Percentiles rank a stretch among this genome's conserved stretches.
Evolutionary conservation across 2,329 filamentous ascomycete species (phyloP).

Genomic region (Colletotrichum kahawae): DNA sequence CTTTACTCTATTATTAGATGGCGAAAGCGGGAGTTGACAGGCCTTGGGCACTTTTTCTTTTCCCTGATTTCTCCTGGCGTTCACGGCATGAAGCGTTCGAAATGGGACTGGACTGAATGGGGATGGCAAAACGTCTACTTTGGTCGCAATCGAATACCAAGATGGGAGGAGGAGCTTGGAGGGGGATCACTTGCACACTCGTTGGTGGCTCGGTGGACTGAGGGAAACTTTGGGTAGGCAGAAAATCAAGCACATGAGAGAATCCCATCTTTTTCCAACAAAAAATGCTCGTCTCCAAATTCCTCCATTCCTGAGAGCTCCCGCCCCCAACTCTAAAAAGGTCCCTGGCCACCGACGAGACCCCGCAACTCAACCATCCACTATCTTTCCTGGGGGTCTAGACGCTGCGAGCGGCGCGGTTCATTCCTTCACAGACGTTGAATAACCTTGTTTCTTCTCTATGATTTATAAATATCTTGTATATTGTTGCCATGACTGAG

Average conservation of each 20-base stretch:
- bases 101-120: not conserved
- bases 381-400: not conserved
- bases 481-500: not conserved
- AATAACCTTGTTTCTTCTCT: not conserved
- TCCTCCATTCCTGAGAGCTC: not conserved
- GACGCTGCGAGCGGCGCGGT: not conserved
- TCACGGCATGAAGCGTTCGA: not conserved
- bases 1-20: constrained; percentile 11
- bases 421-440: not conserved
- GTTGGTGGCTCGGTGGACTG: not conserved
- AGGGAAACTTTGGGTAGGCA: not conserved
- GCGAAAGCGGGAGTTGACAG: not conserved
- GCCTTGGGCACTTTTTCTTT: not conserved
- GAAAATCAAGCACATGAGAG: not conserved
- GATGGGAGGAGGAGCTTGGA: not conserved
- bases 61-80: not conserved
- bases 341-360: not conserved
- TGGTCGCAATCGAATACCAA: not conserved
- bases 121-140: not conserved
- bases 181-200: not conserved
- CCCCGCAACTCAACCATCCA: not conserved
- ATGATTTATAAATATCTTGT: not conserved
- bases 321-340: not conserved
- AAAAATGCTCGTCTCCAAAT: not conserved
- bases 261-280: not conserved